A percentile compares a stretch with the other conserved stretches of the same genome.
These are phyloP conservation scores for Penicillium daleae DNA, from an alignment of 495 filamentous ascomycete species.

Conservation along the genomic window DNA sequence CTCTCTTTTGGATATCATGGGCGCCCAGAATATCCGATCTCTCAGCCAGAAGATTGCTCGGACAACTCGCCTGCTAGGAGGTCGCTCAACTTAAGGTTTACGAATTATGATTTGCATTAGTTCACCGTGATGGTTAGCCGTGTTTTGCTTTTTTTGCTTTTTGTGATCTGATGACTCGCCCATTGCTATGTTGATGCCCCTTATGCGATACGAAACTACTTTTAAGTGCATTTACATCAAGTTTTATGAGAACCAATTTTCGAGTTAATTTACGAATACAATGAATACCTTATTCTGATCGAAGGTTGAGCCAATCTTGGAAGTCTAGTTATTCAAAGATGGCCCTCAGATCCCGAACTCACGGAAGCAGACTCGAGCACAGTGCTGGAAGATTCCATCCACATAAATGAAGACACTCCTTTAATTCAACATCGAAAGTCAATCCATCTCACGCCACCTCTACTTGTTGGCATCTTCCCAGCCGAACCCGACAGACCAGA, in stretches of 20 bases:
- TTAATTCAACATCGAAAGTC: too few relatives aligned
- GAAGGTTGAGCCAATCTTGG: too few relatives aligned
- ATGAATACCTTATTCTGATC: too few relatives aligned
- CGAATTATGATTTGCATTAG: not conserved
- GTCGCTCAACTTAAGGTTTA: not conserved
- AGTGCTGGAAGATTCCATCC: too few relatives aligned
- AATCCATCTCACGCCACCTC: too few relatives aligned
- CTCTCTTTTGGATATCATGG: constrained; percentile 45
- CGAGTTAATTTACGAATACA: not conserved
- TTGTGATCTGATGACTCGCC: not conserved
- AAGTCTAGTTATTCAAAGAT: too few relatives aligned
- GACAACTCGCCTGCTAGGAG: constrained; percentile 14
- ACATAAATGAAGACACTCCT: too few relatives aligned
- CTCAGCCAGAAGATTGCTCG: constrained; percentile 32
- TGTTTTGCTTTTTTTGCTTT: not conserved
- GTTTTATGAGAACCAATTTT: not conserved
- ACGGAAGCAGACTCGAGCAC: too few relatives aligned
- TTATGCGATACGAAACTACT: not conserved
- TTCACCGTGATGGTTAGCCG: not conserved
- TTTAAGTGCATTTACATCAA: not conserved
- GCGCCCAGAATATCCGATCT: constrained; percentile 28
- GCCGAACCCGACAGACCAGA: too few relatives aligned
- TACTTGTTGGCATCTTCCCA: not conserved
- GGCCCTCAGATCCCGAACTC: too few relatives aligned
- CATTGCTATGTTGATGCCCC: not conserved